Evolutionary conservation across 2,329 filamentous ascomycete species (phyloP).

Genomic region (Erysiphe pisi): DNA sequence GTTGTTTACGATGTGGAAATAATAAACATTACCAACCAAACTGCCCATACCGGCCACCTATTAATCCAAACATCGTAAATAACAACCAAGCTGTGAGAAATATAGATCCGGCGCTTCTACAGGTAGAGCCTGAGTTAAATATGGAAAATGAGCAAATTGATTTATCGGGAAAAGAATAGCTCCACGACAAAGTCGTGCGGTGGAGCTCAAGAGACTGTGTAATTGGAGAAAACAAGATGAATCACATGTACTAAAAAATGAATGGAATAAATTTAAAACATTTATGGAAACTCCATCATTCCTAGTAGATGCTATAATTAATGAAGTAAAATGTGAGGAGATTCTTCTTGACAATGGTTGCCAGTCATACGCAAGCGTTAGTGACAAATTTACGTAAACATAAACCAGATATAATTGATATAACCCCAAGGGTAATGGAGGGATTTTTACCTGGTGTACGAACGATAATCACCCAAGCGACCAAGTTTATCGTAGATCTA

Average conservation of each 20-base stretch:
- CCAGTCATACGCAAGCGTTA: conserved; percentile 20
- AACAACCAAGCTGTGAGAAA: background rate
- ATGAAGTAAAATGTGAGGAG: conserved; percentile 17
- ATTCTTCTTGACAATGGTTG: conserved; percentile 19
- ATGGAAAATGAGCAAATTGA: background rate
- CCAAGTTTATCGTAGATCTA: conserved; percentile 14
- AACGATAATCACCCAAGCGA: conserved; percentile 1
- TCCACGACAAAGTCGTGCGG: conserved; percentile 6
- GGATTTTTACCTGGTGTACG: conserved; percentile 18
- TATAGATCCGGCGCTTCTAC: background rate
- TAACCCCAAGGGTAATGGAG: conserved; percentile 5
- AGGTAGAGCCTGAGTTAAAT: background rate
- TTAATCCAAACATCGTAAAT: conserved; percentile 9
- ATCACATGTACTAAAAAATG: background rate
- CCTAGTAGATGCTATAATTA: conserved; percentile 21
- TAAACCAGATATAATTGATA: conserved; percentile 21
- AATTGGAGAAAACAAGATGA: conserved; percentile 5
- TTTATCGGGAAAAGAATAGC: conserved; percentile 18
- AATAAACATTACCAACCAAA: conserved; percentile 9
- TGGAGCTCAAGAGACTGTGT: conserved; percentile 3
- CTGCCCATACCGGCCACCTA: background rate
- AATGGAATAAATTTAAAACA: conserved; percentile 20
- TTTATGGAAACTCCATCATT: conserved; percentile 21
- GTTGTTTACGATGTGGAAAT: conserved; percentile 18
- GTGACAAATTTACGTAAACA: conserved; percentile 20